A percentile compares a stretch with the other conserved stretches of the same genome.
Evolutionary conservation across 1,139 yeast species (phyloP).

Genomic region (Suhomyces coccinellae): DNA sequence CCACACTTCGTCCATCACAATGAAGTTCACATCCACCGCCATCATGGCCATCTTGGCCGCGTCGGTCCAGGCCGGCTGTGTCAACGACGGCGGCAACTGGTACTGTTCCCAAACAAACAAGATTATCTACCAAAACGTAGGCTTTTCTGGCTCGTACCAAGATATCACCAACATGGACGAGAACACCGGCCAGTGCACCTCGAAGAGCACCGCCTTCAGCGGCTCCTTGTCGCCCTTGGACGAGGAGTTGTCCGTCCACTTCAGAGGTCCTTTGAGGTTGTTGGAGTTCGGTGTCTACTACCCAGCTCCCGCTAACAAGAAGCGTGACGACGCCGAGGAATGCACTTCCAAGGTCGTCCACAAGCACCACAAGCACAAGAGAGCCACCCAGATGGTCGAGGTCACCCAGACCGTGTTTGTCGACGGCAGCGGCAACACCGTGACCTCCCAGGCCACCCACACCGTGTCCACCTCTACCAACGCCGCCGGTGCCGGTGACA

Average conservation of each 20-base stretch:
- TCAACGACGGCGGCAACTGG: slow-evolving; percentile 67
- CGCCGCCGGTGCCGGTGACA: slow-evolving; percentile 2
- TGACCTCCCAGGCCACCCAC: slow-evolving; percentile 26
- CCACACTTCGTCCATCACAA: slow-evolving; percentile 4
- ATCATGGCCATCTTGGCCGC: slow-evolving; percentile 30
- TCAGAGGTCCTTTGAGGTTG: slow-evolving; percentile 73
- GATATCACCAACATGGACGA: slow-evolving; percentile 58
- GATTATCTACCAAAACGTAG: slow-evolving; percentile 66
- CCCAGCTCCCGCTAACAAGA: slow-evolving; percentile 30
- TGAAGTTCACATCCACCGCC: slow-evolving; percentile 25
- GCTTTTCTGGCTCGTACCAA: slow-evolving; percentile 63
- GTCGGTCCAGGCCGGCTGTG: slow-evolving; percentile 41
- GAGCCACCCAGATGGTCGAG: slow-evolving; percentile 61
- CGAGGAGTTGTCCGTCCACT: slow-evolving; percentile 73
- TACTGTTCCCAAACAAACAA: slow-evolving; percentile 74
- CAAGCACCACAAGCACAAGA: slow-evolving; percentile 64
- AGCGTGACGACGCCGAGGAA: slow-evolving; percentile 39
- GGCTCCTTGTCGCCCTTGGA: slow-evolving; percentile 70
- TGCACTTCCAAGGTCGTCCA: slow-evolving; percentile 41
- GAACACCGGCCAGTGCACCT: slow-evolving; percentile 51
- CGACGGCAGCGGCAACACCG: slow-evolving; percentile 54
- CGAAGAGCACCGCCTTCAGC: slow-evolving; percentile 49
- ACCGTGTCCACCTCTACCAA: not conserved
- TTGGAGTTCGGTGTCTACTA: slow-evolving; percentile 65
- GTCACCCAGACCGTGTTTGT: slow-evolving; percentile 76